phyloP scores from a whole-genome alignment of 371 early-diverging fungal species.

The Apophysomyces ossiformis region DNA sequence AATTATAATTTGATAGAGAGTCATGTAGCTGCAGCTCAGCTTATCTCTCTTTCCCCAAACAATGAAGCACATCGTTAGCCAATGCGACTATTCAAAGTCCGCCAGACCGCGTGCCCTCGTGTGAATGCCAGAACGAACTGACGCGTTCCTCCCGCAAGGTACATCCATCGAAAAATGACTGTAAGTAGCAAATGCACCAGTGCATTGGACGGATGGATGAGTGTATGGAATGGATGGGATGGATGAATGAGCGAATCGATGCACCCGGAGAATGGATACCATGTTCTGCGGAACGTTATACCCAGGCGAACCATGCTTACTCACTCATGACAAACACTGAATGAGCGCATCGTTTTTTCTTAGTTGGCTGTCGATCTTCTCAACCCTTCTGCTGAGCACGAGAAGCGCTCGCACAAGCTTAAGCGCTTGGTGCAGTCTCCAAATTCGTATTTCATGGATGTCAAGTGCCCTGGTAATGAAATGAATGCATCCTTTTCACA shows the following conservation, averaged over 20 bases:
- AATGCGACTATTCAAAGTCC: no score
- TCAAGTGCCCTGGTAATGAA: constrained; percentile 92
- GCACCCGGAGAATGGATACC: no score
- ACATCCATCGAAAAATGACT: neutral
- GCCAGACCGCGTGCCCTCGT: no score
- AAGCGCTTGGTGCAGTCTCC: constrained; percentile 98
- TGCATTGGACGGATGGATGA: neutral
- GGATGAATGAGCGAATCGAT: neutral
- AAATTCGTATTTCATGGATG: constrained; percentile 99
- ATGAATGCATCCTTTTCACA: constrained; percentile 12
- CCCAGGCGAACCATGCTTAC: neutral
- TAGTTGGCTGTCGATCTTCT: constrained; percentile 98
- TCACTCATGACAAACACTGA: neutral
- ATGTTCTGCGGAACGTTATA: neutral
- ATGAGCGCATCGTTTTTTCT: constrained; percentile 4
- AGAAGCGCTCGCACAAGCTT: constrained; percentile 96
- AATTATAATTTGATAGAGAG: no score
- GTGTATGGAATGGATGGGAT: neutral
- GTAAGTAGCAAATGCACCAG: neutral
- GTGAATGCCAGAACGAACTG: no score
- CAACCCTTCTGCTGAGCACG: constrained; percentile 94
- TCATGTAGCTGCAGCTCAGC: no score
- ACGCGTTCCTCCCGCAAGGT: no score
- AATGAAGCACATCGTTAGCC: no score
- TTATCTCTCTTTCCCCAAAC: no score